A percentile compares a stretch with the other conserved stretches of the same genome.
Conservation (phyloP, 805 yeast genomes). For the Sugiyamaella qingdaonensis region DNA sequence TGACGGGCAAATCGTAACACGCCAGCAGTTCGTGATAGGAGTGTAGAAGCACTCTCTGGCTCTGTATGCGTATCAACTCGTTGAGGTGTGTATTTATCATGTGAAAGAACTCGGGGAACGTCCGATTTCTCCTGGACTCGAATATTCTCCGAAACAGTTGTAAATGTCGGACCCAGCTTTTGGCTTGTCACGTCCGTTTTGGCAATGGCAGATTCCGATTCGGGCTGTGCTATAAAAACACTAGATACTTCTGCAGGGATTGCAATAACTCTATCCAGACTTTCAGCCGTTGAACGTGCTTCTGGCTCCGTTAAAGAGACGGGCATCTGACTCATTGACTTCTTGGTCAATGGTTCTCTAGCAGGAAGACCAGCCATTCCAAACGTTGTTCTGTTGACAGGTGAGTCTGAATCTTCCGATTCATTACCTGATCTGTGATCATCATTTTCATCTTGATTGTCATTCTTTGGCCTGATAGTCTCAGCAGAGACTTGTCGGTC, state of each 20-base stretch:
- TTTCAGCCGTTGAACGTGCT: too few relatives aligned
- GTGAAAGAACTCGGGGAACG: too few relatives aligned
- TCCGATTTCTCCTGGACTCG: too few relatives aligned
- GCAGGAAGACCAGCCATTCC: slow-evolving; percentile 21
- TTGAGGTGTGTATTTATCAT: neutral
- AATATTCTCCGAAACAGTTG: too few relatives aligned
- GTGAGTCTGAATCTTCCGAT: slow-evolving; percentile 4
- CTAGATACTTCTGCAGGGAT: too few relatives aligned
- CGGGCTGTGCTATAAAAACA: too few relatives aligned
- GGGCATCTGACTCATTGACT: slow-evolving; percentile 6
- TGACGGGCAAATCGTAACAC: slow-evolving; percentile 19
- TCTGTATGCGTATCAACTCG: neutral
- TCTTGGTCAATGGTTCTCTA: slow-evolving; percentile 21
- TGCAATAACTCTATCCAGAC: too few relatives aligned
- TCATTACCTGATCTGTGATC: neutral
- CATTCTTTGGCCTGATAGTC: neutral
- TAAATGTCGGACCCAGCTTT: too few relatives aligned
- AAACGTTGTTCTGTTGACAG: slow-evolving; percentile 13
- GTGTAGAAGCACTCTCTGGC: slow-evolving; percentile 1
- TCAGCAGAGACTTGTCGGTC: neutral
- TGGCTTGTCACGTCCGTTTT: too few relatives aligned
- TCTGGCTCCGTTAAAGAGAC: too few relatives aligned
- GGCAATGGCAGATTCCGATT: too few relatives aligned
- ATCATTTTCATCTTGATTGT: neutral
- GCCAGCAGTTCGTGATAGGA: slow-evolving; percentile 13